Evolutionary conservation across 352 stramenopile genomes (phyloP).

Genomic region (Phytophthora aleatoria): DNA sequence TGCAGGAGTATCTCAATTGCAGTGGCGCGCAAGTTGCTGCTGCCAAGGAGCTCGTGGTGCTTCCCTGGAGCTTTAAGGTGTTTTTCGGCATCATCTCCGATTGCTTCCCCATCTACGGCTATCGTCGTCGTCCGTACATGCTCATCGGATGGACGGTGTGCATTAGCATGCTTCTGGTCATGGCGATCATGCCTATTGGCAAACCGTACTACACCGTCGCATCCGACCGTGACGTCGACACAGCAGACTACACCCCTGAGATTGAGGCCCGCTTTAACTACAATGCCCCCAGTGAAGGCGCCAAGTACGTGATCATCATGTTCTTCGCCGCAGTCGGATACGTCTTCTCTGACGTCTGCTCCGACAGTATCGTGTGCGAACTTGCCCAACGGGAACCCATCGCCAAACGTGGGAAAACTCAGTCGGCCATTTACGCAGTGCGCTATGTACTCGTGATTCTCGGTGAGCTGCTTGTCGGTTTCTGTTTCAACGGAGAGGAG

Average conservation of each 20-base stretch:
- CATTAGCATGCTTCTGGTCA: constrained; percentile 24
- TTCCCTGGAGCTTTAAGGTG: constrained; percentile 27
- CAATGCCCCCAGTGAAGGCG: constrained; percentile 12
- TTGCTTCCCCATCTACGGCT: constrained; percentile 18
- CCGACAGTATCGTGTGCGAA: constrained; percentile 24
- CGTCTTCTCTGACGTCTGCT: constrained; percentile 25
- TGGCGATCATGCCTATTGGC: constrained; percentile 20
- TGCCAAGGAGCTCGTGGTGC: constrained; percentile 13
- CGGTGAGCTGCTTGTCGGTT: constrained; percentile 13
- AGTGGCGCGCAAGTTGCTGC: constrained; percentile 20
- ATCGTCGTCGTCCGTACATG: constrained; percentile 25
- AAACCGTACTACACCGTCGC: constrained; percentile 19
- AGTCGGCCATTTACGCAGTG: constrained; percentile 18
- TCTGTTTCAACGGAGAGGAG: constrained; percentile 20
- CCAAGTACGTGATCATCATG: constrained; percentile 27
- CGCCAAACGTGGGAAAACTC: constrained; percentile 18
- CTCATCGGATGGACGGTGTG: constrained; percentile 24
- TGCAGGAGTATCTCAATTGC: constrained; percentile 26
- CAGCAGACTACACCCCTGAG: constrained; percentile 18
- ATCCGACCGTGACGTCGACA: constrained; percentile 19
- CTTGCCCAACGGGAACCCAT: constrained; percentile 20
- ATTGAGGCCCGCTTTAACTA: constrained; percentile 23
- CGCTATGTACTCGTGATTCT: constrained; percentile 17
- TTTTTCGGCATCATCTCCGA: constrained; percentile 28
- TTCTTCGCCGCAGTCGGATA: constrained; percentile 17